Evolutionary conservation across 345 rosid genomes (phyloP).

Genomic region (Luvunga scandens): DNA sequence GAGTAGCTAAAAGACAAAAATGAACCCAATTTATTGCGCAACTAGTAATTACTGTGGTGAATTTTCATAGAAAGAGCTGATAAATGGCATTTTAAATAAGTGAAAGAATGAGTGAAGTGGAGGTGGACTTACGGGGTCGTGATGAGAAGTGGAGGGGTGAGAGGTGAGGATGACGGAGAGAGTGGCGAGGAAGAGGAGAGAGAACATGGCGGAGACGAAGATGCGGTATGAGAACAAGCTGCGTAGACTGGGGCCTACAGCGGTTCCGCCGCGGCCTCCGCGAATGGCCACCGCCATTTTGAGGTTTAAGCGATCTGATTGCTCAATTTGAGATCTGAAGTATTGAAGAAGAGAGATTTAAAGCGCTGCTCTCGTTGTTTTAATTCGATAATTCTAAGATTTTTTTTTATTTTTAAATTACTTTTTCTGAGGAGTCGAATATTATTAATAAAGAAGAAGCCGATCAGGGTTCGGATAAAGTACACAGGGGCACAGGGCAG

Average conservation of each 20-base stretch:
- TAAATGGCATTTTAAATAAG: too few relatives aligned
- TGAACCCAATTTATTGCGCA: too few relatives aligned
- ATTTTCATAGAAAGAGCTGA: too few relatives aligned
- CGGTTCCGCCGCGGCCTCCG: conserved; percentile 60
- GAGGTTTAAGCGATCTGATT: not conserved
- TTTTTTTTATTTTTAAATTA: not conserved
- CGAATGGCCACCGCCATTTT: conserved; percentile 78
- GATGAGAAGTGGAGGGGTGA: conserved; percentile 40
- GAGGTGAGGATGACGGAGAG: conserved; percentile 70
- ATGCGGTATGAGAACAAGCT: conserved; percentile 72
- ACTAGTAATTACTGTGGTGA: too few relatives aligned
- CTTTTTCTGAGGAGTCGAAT: not conserved
- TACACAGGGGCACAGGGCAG: not conserved
- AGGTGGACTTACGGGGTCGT: conserved; percentile 45
- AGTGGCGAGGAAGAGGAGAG: conserved; percentile 72
- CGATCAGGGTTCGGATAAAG: not conserved
- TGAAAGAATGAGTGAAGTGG: not conserved
- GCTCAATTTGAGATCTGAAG: not conserved
- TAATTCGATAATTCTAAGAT: not conserved
- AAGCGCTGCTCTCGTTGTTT: not conserved
- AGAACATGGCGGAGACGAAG: conserved; percentile 82
- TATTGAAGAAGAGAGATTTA: not conserved
- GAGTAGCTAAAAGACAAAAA: too few relatives aligned
- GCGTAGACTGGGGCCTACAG: conserved; percentile 49
- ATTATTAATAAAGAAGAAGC: not conserved